Evolutionary conservation across 192 early-diverging fungal species (phyloP), one percentile per base, ranked within the genome.

Genomic region (Coemansia sp.): DNA sequence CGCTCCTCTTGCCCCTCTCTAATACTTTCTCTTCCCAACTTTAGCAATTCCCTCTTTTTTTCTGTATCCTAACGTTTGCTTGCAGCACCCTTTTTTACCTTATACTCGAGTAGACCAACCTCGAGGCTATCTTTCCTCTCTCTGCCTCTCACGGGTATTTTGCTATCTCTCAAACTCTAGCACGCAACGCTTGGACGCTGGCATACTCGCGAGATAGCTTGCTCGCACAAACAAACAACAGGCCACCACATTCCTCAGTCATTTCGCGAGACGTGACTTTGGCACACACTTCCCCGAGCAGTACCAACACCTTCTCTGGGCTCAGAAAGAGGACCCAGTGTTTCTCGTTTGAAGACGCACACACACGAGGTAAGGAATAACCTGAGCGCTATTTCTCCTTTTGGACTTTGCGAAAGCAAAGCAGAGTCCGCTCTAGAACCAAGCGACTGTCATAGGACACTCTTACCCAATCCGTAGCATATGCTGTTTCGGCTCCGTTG

Each of bases 351-450:
- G 48, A 21, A 33, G 26, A 16, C 51, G 51, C 28, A 55, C 13
- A 55, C 51, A 55, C 26, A 55, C 51, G 51, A 55, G 51, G 51
- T 55, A 55, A 55, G 51, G 51, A 55, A 3, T 33, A 55, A 33
- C 51, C 31, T 33, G 51, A 26, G 33, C 14, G 16, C 51, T 14
- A 16, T 10, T 24, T 26, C 50, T 28, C 23, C 20, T 20, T n/a
- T n/a, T 6, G 9, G 42, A 43, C 16, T 18, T 18, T 46, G 9
- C 18, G 18, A 46, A 46, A 46, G 42, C 48, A 50, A 24, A 26
- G 31, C 21, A 28, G 24, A 3, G 16, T 31, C 26, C 1, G 26
- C 14, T 31, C 26, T 55, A 33, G 14, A 16, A 23, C 26, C 51
- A 55, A 33, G 51, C 14, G 51, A 33, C 51, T 33, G 33, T 31